phyloP scores from a whole-genome alignment of 805 yeast species.

The Maudiozyma serrabonitensis region DNA sequence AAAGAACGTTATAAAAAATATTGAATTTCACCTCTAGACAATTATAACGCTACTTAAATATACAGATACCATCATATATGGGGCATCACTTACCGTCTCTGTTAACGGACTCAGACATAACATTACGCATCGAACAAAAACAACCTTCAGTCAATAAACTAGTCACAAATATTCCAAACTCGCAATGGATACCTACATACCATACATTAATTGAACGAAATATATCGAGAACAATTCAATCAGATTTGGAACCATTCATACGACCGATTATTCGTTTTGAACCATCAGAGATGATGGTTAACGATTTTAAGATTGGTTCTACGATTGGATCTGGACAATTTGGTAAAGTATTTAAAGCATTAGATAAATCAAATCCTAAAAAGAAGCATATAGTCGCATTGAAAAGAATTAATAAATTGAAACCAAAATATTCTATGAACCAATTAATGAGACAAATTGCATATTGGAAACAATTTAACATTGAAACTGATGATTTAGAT shows the following conservation, averaged over 20 bases:
- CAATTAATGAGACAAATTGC: constrained; percentile 24
- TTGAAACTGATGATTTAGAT: constrained; percentile 5
- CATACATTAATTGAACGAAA: background rate
- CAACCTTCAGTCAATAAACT: background rate
- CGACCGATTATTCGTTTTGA: background rate
- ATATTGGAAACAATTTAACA: constrained; percentile 14
- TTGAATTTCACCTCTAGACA: too few species aligned
- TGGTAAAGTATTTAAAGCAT: constrained; percentile 26
- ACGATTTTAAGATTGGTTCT: constrained; percentile 7
- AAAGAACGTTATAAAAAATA: too few species aligned
- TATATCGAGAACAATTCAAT: background rate
- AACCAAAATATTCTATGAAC: constrained; percentile 22
- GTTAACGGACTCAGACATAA: background rate
- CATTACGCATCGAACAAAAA: background rate
- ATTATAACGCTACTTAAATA: too few species aligned
- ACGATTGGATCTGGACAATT: constrained; percentile 26
- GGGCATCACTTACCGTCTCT: background rate
- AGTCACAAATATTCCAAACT: background rate
- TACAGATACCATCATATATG: background rate
- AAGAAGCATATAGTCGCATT: constrained; percentile 16
- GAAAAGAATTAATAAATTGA: constrained; percentile 21
- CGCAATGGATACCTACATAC: background rate
- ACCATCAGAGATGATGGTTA: background rate
- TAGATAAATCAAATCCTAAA: background rate
- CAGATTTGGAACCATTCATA: background rate